phyloP scores from a whole-genome alignment of 2,329 filamentous ascomycete genomes.

The Hypoxylon sp. region DNA sequence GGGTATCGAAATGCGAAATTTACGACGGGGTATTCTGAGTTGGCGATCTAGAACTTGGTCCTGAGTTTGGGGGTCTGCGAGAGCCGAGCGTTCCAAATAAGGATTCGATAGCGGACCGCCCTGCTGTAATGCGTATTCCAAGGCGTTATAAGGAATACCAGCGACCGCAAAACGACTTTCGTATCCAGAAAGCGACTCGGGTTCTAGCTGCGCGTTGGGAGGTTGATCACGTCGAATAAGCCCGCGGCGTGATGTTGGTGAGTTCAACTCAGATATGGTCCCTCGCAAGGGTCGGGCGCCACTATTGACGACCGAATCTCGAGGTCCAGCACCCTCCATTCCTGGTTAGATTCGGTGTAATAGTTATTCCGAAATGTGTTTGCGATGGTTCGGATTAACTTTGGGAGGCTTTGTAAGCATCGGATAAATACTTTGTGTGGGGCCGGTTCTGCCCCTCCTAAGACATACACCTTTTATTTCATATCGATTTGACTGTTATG shows the following conservation, averaged over 20 bases:
- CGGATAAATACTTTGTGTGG: background rate
- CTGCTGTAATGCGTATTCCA: background rate
- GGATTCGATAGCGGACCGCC: background rate
- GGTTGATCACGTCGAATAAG: background rate
- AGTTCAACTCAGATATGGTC: constrained; percentile 17
- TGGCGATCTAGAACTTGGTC: background rate
- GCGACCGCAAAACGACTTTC: background rate
- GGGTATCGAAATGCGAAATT: background rate
- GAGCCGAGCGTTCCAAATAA: background rate
- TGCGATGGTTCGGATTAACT: constrained; percentile 4
- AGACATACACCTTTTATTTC: background rate
- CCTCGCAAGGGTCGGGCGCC: constrained; percentile 21
- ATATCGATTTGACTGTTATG: background rate
- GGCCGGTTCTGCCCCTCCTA: background rate
- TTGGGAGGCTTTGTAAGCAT: background rate
- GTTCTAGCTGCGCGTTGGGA: constrained; percentile 7
- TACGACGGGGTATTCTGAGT: background rate
- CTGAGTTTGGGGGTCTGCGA: background rate
- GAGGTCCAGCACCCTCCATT: constrained; percentile 20
- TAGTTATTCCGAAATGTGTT: constrained; percentile 21
- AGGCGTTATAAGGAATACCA: background rate
- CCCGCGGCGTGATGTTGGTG: constrained; percentile 6
- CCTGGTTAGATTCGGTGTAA: constrained; percentile 8
- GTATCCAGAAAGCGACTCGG: background rate
- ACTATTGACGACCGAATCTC: constrained; percentile 15